Conservation (phyloP, 108 stramenopile genomes). For the Skeletonema potamos region DNA sequence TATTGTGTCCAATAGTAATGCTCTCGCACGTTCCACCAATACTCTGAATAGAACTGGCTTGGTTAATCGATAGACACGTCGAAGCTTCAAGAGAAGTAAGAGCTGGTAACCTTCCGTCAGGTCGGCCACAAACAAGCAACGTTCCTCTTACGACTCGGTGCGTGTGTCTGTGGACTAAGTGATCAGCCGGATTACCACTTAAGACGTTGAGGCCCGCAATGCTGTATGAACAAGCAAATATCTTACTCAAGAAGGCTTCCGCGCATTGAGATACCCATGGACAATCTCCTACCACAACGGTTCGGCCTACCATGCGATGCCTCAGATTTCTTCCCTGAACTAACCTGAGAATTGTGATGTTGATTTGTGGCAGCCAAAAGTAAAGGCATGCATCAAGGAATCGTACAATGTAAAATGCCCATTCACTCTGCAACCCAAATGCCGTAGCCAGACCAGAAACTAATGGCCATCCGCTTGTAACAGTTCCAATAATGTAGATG, state of each 20-base stretch:
- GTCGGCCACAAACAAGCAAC: conserved; percentile 60
- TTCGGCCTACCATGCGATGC: conserved; percentile 69
- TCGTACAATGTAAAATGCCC: conserved; percentile 37
- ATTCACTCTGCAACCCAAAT: conserved; percentile 21
- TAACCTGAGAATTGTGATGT: conserved; percentile 44
- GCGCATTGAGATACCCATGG: conserved; percentile 63
- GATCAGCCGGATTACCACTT: conserved; percentile 58
- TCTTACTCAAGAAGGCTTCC: conserved; percentile 63
- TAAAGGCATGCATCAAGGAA: conserved; percentile 58
- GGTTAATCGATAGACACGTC: conserved; percentile 55
- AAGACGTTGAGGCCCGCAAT: conserved; percentile 58
- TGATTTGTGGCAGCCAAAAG: conserved; percentile 61
- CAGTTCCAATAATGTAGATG: conserved; percentile 42
- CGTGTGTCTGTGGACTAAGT: conserved; percentile 66
- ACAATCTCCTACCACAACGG: conserved; percentile 62
- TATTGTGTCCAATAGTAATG: conserved; percentile 68
- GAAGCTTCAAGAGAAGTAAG: conserved; percentile 60
- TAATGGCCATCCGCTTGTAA: conserved; percentile 43
- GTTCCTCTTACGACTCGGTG: conserved; percentile 60
- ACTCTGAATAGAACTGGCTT: conserved; percentile 53
- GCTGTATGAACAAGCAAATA: conserved; percentile 59
- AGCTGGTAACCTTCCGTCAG: conserved; percentile 59
- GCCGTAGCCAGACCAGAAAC: conserved; percentile 35
- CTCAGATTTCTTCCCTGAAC: conserved; percentile 48
- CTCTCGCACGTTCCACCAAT: conserved; percentile 48